Conservation (phyloP, 495 filamentous ascomycete species). For the Talaromyces thailandensis region DNA sequence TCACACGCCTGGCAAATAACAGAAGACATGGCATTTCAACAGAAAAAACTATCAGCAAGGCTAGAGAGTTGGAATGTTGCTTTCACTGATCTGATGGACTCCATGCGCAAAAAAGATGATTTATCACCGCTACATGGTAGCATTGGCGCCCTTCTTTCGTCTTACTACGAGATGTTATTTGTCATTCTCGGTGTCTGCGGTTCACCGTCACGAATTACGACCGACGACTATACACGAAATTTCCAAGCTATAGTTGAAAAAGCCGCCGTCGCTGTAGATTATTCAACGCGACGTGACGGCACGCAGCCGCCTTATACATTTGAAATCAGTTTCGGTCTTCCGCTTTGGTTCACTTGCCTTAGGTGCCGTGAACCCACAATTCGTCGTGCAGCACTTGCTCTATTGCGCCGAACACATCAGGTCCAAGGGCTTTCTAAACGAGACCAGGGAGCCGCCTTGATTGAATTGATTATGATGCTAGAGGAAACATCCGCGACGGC, state of each 20-base stretch:
- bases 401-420: constrained; percentile 17
- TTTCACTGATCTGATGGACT: constrained; percentile 14
- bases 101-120: constrained; percentile 1
- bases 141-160: constrained; percentile 15
- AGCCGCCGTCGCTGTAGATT: constrained; percentile 10
- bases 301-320: constrained; percentile 27
- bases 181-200: constrained; percentile 9
- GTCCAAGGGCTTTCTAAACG: constrained; percentile 24
- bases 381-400: constrained; percentile 19
- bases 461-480: constrained; percentile 16
- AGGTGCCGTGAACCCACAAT: constrained; percentile 23
- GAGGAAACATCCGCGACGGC: constrained; percentile 17
- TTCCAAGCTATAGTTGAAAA: constrained; percentile 26
- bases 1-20: constrained; percentile 5
- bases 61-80: constrained; percentile 15
- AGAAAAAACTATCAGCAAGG: constrained; percentile 6
- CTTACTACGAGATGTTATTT: constrained; percentile 18
- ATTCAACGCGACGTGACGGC: constrained; percentile 12
- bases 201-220: constrained; percentile 10
- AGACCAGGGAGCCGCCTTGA: constrained; percentile 9
- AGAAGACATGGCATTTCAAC: constrained; percentile 5
- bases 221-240: constrained; percentile 16
- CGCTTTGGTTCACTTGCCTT: constrained; percentile 23
- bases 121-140: constrained; percentile 10
- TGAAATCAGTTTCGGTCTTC: constrained; percentile 24